phyloP scores from a whole-genome alignment of 306 rosid species.

The Ochetophila trinervis region DNA sequence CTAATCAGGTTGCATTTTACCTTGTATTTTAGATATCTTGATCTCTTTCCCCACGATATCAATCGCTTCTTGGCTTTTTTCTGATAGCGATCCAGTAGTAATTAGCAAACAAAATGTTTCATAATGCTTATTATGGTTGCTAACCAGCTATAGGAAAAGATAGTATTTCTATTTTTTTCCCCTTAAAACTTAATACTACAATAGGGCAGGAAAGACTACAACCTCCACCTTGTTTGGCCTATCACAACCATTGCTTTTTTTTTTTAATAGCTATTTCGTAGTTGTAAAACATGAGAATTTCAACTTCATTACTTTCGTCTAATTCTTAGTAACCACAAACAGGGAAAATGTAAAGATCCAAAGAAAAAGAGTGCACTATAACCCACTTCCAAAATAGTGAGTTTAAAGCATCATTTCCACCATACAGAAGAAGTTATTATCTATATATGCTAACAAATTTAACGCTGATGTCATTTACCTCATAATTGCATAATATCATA shows the following conservation, averaged over 20 bases:
- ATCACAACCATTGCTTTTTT: neutral
- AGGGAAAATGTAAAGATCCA: neutral
- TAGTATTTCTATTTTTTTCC: neutral
- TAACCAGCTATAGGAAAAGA: constrained; percentile 10
- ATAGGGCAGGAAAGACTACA: neutral
- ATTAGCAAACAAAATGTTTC: constrained; percentile 27
- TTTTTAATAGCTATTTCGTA: neutral
- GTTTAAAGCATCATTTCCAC: neutral
- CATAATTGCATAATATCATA: neutral
- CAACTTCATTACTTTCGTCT: neutral
- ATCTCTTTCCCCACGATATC: constrained; percentile 21
- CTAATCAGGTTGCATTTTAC: constrained; percentile 26
- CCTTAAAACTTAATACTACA: neutral
- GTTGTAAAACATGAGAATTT: neutral
- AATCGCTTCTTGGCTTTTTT: constrained; percentile 32
- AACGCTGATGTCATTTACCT: neutral
- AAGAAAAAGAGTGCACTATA: neutral
- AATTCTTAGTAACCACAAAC: neutral
- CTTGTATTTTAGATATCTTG: constrained; percentile 30
- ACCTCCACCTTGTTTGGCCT: neutral
- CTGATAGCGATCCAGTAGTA: constrained; percentile 30
- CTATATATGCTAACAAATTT: neutral
- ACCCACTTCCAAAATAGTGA: neutral
- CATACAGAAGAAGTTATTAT: neutral
- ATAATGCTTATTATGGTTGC: constrained; percentile 16